These are phyloP conservation scores for Chaetomiaceae sp. DNA, from an alignment of 2,329 filamentous ascomycete species.

Conservation along the genomic window DNA sequence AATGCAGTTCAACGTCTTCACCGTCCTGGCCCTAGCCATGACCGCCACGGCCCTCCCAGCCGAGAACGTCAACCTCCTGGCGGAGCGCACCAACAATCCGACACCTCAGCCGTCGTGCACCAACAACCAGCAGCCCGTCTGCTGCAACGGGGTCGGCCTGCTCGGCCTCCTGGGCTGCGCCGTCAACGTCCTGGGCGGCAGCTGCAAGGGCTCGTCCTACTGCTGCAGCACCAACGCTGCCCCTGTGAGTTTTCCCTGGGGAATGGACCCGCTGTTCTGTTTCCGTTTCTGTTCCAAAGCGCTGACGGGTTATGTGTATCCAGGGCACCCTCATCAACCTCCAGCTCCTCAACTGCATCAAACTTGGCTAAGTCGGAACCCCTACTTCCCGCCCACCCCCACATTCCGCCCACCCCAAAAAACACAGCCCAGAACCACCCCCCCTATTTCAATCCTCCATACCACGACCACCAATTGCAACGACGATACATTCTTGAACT, in stretches of 20 bases:
- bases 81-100: neutral
- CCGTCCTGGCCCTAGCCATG: constrained; percentile 10
- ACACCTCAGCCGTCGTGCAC: neutral
- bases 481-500: too few relatives aligned
- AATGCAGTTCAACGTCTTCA: constrained; percentile 14
- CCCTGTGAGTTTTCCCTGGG: neutral
- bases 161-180: neutral
- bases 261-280: too few relatives aligned
- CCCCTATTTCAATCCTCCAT: too few relatives aligned
- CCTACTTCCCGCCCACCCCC: too few relatives aligned
- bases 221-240: constrained; percentile 6
- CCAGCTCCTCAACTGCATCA: constrained; percentile 12
- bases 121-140: constrained; percentile 1
- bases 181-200: neutral
- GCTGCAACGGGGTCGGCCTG: constrained; percentile 7
- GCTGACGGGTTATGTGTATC: too few relatives aligned
- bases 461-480: too few relatives aligned
- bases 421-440: too few relatives aligned
- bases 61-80: neutral
- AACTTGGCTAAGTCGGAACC: too few relatives aligned
- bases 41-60: constrained; percentile 11
- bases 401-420: too few relatives aligned
- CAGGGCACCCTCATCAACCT: constrained; percentile 6
- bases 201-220: constrained; percentile 1
- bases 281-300: too few relatives aligned